Percentiles rank a stretch among this genome's conserved stretches.
These are phyloP conservation scores for Peziza echinospora DNA, from an alignment of 495 filamentous ascomycete species.

Conservation along the genomic window DNA sequence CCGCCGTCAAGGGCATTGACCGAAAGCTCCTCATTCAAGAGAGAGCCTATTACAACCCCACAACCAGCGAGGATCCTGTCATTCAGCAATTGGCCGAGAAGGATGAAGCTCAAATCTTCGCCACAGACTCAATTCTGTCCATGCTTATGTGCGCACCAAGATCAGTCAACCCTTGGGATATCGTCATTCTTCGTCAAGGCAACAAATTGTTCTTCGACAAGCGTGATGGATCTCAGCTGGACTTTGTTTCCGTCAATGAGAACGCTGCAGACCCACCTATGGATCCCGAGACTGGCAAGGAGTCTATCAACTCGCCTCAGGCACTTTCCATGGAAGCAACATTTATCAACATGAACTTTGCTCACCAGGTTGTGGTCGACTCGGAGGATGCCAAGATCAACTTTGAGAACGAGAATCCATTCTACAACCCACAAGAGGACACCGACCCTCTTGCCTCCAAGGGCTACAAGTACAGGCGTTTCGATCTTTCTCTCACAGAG, in stretches of 20 bases:
- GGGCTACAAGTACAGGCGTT: slow-evolving; percentile 92
- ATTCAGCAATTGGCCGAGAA: slow-evolving; percentile 94
- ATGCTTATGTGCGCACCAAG: slow-evolving; percentile 98
- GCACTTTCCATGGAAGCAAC: slow-evolving; percentile 91
- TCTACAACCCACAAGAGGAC: slow-evolving; percentile 87
- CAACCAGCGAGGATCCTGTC: slow-evolving; percentile 80
- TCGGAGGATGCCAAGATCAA: slow-evolving; percentile 50
- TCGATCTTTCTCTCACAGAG: slow-evolving; percentile 80
- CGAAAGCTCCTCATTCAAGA: slow-evolving; percentile 71
- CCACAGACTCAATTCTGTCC: slow-evolving; percentile 85
- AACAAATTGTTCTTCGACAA: slow-evolving; percentile 98
- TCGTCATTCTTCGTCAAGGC: slow-evolving; percentile 71
- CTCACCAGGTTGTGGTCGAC: slow-evolving; percentile 78
- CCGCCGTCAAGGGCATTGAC: slow-evolving; percentile 68
- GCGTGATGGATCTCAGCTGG: slow-evolving; percentile 75
- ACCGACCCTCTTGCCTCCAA: slow-evolving; percentile 82
- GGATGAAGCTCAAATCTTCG: slow-evolving; percentile 91
- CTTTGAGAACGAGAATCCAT: slow-evolving; percentile 78
- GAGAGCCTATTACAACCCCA: slow-evolving; percentile 91
- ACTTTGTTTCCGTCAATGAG: slow-evolving; percentile 96
- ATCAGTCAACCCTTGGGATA: slow-evolving; percentile 93
- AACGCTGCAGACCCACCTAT: slow-evolving; percentile 93
- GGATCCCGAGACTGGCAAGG: slow-evolving; percentile 85
- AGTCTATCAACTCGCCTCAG: slow-evolving; percentile 72
- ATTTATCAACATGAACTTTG: slow-evolving; percentile 99